These are phyloP conservation scores for Trichoderma harzianum DNA, from an alignment of 2,329 filamentous ascomycete species.

Conservation along the genomic window DNA sequence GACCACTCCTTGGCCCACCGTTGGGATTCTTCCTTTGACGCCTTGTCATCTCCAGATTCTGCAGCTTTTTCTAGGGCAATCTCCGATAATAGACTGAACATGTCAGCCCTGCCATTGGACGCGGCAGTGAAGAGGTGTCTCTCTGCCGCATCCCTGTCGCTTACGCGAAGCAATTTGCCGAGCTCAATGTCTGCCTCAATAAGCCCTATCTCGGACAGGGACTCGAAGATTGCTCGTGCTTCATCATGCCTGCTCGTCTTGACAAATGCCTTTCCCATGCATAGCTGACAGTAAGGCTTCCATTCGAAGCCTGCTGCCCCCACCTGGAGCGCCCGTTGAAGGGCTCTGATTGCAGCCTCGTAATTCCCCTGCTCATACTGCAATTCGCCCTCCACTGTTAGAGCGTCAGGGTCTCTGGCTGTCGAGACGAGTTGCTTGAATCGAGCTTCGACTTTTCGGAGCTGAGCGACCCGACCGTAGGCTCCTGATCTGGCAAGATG, in stretches of 20 bases:
- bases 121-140: conserved; percentile 29
- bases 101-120: conserved; percentile 24
- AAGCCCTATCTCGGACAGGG: conserved; percentile 23
- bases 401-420: conserved; percentile 34
- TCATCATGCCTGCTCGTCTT: conserved; percentile 25
- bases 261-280: conserved; percentile 26
- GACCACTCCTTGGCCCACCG: conserved; percentile 36
- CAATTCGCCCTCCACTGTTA: conserved; percentile 33
- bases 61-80: conserved; percentile 27
- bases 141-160: conserved; percentile 24
- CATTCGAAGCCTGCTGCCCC: conserved; percentile 26
- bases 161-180: conserved; percentile 25
- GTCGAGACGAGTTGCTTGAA: conserved; percentile 31
- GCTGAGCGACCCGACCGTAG: conserved; percentile 23
- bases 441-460: conserved; percentile 25
- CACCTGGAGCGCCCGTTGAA: conserved; percentile 27
- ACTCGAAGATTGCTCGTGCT: conserved; percentile 25
- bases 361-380: conserved; percentile 27
- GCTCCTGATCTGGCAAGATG: conserved; percentile 22
- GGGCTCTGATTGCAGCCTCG: conserved; percentile 22
- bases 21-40: conserved; percentile 22
- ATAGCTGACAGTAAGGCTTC: conserved; percentile 27
- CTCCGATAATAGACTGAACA: conserved; percentile 31
- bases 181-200: conserved; percentile 29
- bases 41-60: conserved; percentile 17